Evolutionary conservation across 2,329 filamentous ascomycete species (phyloP).

Genomic region (Cladorrhinum sp.): DNA sequence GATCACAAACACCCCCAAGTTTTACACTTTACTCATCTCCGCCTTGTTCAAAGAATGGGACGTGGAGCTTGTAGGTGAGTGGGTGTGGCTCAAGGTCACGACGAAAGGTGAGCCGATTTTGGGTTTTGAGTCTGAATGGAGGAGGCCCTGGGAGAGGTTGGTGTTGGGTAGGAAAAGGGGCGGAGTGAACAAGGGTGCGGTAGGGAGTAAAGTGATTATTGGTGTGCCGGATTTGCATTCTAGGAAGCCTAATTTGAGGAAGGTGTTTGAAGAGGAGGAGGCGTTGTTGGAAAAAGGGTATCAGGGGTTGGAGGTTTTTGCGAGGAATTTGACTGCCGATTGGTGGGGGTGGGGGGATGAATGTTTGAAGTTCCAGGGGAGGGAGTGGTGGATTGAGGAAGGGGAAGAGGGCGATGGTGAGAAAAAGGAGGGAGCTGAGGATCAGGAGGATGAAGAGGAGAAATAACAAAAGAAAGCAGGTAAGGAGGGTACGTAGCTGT

Average conservation of each 20-base stretch:
- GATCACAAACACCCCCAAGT: conserved; percentile 70
- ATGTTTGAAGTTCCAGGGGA: conserved; percentile 64
- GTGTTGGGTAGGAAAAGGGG: conserved; percentile 54
- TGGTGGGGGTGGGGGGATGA: conserved; percentile 82
- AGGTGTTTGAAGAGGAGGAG: conserved; percentile 53
- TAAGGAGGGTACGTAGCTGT: not conserved
- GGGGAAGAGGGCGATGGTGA: not conserved
- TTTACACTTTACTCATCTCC: conserved; percentile 52
- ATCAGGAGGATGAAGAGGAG: not conserved
- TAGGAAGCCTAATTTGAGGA: conserved; percentile 69
- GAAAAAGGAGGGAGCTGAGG: not conserved
- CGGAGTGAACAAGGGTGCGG: conserved; percentile 6
- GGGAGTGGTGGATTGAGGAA: conserved; percentile 46
- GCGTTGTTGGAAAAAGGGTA: conserved; percentile 51
- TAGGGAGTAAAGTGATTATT: conserved; percentile 55
- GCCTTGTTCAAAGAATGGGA: conserved; percentile 54
- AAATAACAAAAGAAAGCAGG: too few species aligned
- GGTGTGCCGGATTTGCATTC: conserved; percentile 75
- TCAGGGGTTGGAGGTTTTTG: conserved; percentile 70
- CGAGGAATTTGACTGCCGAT: conserved; percentile 67
- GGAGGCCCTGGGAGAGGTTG: conserved; percentile 74
- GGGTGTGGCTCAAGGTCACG: conserved; percentile 77
- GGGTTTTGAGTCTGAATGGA: conserved; percentile 57
- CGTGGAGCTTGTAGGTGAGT: conserved; percentile 63
- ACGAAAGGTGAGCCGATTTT: conserved; percentile 61